Evolutionary conservation across 1,284 basidiomycete genomes (phyloP), one percentile per base, ranked within the genome.

Genomic region (Leccinum solheimii): DNA sequence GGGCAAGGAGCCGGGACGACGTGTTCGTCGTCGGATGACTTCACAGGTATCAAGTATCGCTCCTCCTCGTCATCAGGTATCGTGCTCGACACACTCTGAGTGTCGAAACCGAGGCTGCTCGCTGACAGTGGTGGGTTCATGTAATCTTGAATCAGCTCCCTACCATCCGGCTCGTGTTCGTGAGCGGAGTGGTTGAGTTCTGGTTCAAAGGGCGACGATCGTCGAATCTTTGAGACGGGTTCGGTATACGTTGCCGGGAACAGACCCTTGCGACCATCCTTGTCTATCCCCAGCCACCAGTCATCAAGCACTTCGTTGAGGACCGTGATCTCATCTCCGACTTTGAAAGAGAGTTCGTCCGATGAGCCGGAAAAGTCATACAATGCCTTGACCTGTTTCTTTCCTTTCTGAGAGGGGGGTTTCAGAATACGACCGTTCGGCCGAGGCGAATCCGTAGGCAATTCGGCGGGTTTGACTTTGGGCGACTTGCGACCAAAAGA

Each of bases 261-360:
- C 48, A 94, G 70, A 8, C 92, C 92, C 50, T 81, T 85, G 66
- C 79, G 80, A 14, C 90, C 90, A 56, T 72, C 70, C 52, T 79
- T 76, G 30, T 87, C 71, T 72, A 91, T 86, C 13, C 92, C 92
- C 77, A 93, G 84, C 87, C 90, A 93, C 93, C 93, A 95, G 59
- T 86, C 91, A 61, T 90, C 88, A 38, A 91, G 78, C 0, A 93
- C 88, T 72, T 94, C 90, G 43, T 85, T 86, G 26, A 91, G 69
- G 19, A 94, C 87, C 19, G 81, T 73, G 60, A 95, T 88, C 65
- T 91, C 84, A 55, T 90, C 87, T 0, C 92, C 93, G 7, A 80
- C 77, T 60, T 77, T 81, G 76, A 95, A 88, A 36, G 82, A 82
- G 50, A 95, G 78, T 73, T 95, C 93, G 67, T 94, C 92, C 3